Base-by-base conservation (phyloP, 2,329 filamentous ascomycete genomes). In the Cercospora zeae-maydis region DNA sequence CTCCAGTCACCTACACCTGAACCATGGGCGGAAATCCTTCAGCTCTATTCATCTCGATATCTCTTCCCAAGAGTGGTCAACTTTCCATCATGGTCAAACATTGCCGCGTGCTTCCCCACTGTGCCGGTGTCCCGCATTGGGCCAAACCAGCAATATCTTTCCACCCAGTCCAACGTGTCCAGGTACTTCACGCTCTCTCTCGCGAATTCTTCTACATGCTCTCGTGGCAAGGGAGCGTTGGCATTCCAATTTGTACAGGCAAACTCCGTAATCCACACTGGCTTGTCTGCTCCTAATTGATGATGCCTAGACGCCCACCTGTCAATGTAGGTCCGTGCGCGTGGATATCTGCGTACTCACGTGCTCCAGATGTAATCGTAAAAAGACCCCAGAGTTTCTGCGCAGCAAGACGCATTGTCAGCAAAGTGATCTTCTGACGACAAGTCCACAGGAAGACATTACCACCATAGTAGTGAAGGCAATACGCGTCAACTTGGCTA, bases 361-460 rank as follows among this genome's bases (percentile, higher is more conserved):
- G 72, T 71, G 21, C 52, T 63, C 73, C 73, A 75, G 53, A 75
- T 71, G 53, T 75, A 75, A 54, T 75, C 73, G 59, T 73, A 75
- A 30, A 75, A 74, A 19, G 61, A 51, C 1, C 72, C 73, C 8
- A 74, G 52, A 39, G 54, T 63, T 7, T 67, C 67, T 11, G 72
- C 73, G 6, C 33, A 34, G 27, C 31, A 11, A 33, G 27, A 10
- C 11, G 19, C 3, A 9, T 30, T 19, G 24, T 55, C 31, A 55
- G 30, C 8, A 13, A 34, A 21, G 6, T 3, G 19, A 31, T 19
- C 19, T 21, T 21, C 31, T 9, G 52, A 16, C 30, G 52, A 16
- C 30, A 9, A 4, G 21, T 19, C 10, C 27, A 16, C 36, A 16
- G 8, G 14, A 39, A 6, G 24, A 39, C 13, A 16, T 52, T 27